Conservation (phyloP, 352 stramenopile species). For the Pilasporangium apinafurcum region DNA sequence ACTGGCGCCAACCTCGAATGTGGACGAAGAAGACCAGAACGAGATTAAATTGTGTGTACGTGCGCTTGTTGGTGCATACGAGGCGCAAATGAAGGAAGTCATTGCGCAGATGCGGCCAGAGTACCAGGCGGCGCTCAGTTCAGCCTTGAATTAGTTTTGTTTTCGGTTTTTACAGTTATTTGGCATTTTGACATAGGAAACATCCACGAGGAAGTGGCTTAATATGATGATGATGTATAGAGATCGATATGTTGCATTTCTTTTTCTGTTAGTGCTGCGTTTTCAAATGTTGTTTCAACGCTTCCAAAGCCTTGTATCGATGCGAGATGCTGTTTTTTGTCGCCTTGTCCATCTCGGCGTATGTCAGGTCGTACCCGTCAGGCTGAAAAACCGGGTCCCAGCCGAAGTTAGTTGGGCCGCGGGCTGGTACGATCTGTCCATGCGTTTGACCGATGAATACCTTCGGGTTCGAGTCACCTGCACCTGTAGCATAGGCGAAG, state of each 20-base stretch:
- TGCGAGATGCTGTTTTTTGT: constrained; percentile 91
- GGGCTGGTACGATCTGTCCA: constrained; percentile 91
- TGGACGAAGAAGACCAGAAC: constrained; percentile 70
- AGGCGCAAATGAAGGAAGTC: constrained; percentile 76
- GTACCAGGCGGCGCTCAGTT: constrained; percentile 56
- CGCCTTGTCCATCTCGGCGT: constrained; percentile 88
- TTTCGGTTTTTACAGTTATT: too few relatives aligned
- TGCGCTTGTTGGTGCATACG: constrained; percentile 54
- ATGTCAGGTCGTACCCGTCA: constrained; percentile 76
- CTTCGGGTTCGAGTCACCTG: constrained; percentile 66
- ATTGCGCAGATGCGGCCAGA: constrained; percentile 69
- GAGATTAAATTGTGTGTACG: constrained; percentile 68
- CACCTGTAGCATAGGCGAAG: constrained; percentile 86
- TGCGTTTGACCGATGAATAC: constrained; percentile 92
- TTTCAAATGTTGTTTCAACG: too few relatives aligned
- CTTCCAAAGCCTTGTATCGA: constrained; percentile 77
- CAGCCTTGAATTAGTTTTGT: constrained; percentile 41
- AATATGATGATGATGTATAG: too few relatives aligned
- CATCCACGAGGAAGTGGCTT: too few relatives aligned
- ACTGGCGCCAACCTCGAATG: constrained; percentile 45
- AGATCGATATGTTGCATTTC: too few relatives aligned
- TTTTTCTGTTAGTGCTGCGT: too few relatives aligned
- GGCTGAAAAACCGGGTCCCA: constrained; percentile 91
- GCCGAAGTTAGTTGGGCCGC: constrained; percentile 79
- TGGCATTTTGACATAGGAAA: too few relatives aligned